Conservation (phyloP, 1,284 basidiomycete species). For the Cutaneotrichosporon cyanovorans region DNA sequence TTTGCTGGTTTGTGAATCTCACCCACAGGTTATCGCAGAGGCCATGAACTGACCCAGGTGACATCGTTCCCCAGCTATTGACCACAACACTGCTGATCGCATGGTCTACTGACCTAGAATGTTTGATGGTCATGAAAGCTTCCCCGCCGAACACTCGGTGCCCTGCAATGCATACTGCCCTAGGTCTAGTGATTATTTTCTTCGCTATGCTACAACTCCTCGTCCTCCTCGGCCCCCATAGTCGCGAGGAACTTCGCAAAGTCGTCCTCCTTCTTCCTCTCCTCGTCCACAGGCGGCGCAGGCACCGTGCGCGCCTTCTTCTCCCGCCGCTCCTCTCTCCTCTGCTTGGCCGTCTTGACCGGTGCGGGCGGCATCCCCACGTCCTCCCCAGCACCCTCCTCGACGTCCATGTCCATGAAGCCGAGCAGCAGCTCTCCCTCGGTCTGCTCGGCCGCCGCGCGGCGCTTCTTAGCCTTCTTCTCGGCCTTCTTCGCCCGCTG, state of each 20-base stretch:
- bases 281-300: constrained; percentile 19
- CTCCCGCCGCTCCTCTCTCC: constrained; percentile 3
- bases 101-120: too few species aligned
- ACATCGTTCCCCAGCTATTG: too few species aligned
- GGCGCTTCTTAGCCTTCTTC: constrained; percentile 43
- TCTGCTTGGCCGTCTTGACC: constrained; percentile 4
- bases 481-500: constrained; percentile 34
- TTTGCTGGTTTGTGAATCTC: too few species aligned
- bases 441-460: constrained; percentile 31
- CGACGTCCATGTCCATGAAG: constrained; percentile 39
- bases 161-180: background rate
- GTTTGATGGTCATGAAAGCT: too few species aligned
- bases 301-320: constrained; percentile 10
- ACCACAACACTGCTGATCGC: too few species aligned
- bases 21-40: too few species aligned
- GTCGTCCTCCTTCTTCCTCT: constrained; percentile 38
- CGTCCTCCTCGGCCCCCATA: constrained; percentile 34
- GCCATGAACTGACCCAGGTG: too few species aligned
- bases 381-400: constrained; percentile 15
- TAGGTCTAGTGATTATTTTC: too few species aligned
- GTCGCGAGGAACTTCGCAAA: constrained; percentile 43
- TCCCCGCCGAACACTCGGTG: too few species aligned
- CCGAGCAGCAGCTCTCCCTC: constrained; percentile 39
- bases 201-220: constrained; percentile 10
- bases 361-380: constrained; percentile 4